A percentile compares a stretch with the other conserved stretches of the same genome.
Conservation (phyloP, 768 basidiomycete genomes). For the Agrocybe chaxingu region DNA sequence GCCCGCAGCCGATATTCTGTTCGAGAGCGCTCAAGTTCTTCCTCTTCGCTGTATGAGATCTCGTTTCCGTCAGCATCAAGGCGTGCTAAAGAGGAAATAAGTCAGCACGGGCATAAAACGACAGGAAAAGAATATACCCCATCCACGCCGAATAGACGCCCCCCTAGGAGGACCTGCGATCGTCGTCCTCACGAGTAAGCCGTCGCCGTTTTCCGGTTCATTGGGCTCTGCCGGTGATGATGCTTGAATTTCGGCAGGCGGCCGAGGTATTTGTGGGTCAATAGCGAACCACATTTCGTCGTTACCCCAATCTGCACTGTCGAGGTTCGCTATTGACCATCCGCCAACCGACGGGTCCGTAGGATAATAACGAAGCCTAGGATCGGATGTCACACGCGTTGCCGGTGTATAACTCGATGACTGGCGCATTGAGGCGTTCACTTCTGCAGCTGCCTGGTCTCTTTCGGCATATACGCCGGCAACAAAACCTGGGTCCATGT, state of each 20-base stretch:
- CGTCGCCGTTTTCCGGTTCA: conserved; percentile 10
- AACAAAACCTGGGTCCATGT: neutral
- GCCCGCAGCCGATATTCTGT: conserved; percentile 44
- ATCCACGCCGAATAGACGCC: conserved; percentile 35
- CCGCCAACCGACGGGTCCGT: too few species aligned
- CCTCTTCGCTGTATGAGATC: conserved; percentile 59
- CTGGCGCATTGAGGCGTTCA: too few species aligned
- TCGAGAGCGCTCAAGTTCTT: conserved; percentile 53
- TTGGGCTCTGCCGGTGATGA: conserved; percentile 5
- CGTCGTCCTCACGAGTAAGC: conserved; percentile 14
- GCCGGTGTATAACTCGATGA: too few species aligned
- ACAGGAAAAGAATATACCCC: conserved; percentile 34
- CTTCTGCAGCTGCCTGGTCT: too few species aligned
- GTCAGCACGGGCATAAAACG: conserved; percentile 1
- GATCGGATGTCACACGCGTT: too few species aligned
- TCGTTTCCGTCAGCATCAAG: conserved; percentile 62
- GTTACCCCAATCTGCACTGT: too few species aligned
- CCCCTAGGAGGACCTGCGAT: conserved; percentile 12
- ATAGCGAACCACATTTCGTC: too few species aligned
- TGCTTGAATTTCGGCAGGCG: neutral
- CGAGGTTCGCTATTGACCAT: too few species aligned
- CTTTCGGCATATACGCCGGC: neutral
- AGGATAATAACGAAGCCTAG: too few species aligned
- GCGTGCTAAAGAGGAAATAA: conserved; percentile 29
- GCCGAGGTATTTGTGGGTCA: too few species aligned